Evolutionary conservation across 495 filamentous ascomycete species (phyloP).

Genomic region (Podospora comata): DNA sequence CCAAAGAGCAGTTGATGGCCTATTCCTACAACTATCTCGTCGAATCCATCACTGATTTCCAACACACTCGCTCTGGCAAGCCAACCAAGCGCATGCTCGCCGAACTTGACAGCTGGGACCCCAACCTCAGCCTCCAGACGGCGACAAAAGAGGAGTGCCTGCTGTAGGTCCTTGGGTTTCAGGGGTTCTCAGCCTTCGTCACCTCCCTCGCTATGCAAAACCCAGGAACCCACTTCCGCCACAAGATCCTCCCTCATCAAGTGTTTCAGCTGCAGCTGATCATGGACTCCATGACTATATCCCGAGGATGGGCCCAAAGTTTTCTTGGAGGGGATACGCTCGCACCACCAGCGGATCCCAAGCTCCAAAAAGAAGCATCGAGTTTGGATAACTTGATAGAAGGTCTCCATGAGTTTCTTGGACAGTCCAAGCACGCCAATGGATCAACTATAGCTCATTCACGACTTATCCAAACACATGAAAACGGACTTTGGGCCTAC

Average conservation of each 20-base stretch:
- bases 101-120: constrained; percentile 43
- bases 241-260: constrained; percentile 43
- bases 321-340: constrained; percentile 33
- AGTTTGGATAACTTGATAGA: background rate
- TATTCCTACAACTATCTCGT: constrained; percentile 41
- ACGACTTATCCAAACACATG: constrained; percentile 41
- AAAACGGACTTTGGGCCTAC: constrained; percentile 50
- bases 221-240: constrained; percentile 34
- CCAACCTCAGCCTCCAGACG: constrained; percentile 39
- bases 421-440: constrained; percentile 22
- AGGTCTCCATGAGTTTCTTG: constrained; percentile 34
- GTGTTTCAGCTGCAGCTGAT: constrained; percentile 50
- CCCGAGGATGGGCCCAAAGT: constrained; percentile 41
- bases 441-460: constrained; percentile 36
- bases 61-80: constrained; percentile 42
- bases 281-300: constrained; percentile 42
- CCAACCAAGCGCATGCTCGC: constrained; percentile 44
- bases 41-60: constrained; percentile 48
- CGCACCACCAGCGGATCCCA: constrained; percentile 21
- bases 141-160: constrained; percentile 38
- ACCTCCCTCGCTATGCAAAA: constrained; percentile 44
- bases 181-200: constrained; percentile 39
- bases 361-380: background rate
- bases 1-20: constrained; percentile 43
- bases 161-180: constrained; percentile 41